phyloP scores from a whole-genome alignment of 1,284 basidiomycete species.

The Naganishia cerealis region DNA sequence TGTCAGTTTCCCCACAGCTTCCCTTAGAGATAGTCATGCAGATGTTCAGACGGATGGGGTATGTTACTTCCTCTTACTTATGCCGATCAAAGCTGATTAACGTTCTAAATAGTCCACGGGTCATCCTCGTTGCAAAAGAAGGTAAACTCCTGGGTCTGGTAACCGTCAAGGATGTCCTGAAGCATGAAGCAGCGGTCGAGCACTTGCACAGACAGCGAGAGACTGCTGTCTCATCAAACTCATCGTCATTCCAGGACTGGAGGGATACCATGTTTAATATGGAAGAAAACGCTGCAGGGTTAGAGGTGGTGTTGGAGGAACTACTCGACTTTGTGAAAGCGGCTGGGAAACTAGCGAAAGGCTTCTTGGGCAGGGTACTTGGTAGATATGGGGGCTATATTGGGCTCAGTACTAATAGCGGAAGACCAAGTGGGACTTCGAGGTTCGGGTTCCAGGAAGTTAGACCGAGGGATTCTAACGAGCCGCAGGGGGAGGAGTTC shows the following conservation, averaged over 20 bases:
- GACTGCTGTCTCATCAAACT: constrained; percentile 22
- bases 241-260: constrained; percentile 36
- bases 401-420: not conserved
- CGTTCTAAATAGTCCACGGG: constrained; percentile 68
- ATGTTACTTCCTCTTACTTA: constrained; percentile 47
- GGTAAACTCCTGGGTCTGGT: constrained; percentile 82
- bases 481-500: constrained; percentile 17
- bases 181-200: constrained; percentile 64
- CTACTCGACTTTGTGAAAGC: constrained; percentile 42
- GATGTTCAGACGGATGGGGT: constrained; percentile 94
- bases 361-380: not conserved
- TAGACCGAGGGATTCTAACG: constrained; percentile 13
- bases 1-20: constrained; percentile 88
- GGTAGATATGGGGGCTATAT: constrained; percentile 6
- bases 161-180: constrained; percentile 92
- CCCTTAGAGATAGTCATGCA: constrained; percentile 96
- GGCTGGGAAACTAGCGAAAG: constrained; percentile 2
- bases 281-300: constrained; percentile 41
- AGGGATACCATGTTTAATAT: constrained; percentile 36
- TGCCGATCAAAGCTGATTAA: not conserved
- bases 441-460: constrained; percentile 1
- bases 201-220: constrained; percentile 37
- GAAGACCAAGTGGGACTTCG: not conserved
- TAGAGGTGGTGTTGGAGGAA: constrained; percentile 52
- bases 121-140: constrained; percentile 85